A percentile compares a stretch with the other conserved stretches of the same genome.
Conservation (phyloP, 2,329 filamentous ascomycete genomes). For the Lojkania enalia region DNA sequence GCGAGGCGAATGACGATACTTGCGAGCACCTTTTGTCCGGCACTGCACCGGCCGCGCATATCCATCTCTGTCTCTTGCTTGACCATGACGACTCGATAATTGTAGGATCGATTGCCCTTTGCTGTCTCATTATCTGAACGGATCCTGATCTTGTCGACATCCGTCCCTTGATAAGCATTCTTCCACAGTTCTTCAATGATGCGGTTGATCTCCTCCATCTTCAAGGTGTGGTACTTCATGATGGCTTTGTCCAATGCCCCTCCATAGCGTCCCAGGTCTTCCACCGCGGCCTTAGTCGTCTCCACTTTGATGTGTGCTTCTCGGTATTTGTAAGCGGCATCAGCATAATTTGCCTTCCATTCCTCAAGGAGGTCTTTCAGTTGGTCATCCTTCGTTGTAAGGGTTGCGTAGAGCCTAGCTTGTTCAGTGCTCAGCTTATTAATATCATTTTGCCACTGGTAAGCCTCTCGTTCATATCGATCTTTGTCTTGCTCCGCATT, state of each 20-base stretch:
- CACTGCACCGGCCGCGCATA: slow-evolving; percentile 96
- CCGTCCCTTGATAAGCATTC: slow-evolving; percentile 93
- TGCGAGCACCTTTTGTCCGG: slow-evolving; percentile 93
- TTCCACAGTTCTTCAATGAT: slow-evolving; percentile 98
- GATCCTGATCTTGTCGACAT: slow-evolving; percentile 91
- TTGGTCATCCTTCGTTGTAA: slow-evolving; percentile 84
- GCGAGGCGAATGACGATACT: slow-evolving; percentile 97
- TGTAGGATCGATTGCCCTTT: slow-evolving; percentile 80
- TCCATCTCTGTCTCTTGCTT: slow-evolving; percentile 98
- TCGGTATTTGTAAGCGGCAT: slow-evolving; percentile 78
- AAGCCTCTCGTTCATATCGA: slow-evolving; percentile 71
- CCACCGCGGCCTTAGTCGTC: slow-evolving; percentile 89
- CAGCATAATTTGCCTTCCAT: slow-evolving; percentile 84
- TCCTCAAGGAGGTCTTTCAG: slow-evolving; percentile 72
- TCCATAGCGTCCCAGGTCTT: slow-evolving; percentile 82
- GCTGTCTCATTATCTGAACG: slow-evolving; percentile 82
- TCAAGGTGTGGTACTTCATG: slow-evolving; percentile 93
- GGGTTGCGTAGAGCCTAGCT: slow-evolving; percentile 72
- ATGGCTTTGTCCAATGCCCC: slow-evolving; percentile 91
- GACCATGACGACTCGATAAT: slow-evolving; percentile 96
- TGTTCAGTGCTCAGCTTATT: slow-evolving; percentile 73
- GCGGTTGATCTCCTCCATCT: slow-evolving; percentile 97
- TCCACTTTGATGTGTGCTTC: slow-evolving; percentile 86
- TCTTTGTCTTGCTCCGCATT: slow-evolving; percentile 83
- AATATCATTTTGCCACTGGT: slow-evolving; percentile 66